phyloP scores from a whole-genome alignment of 2,329 filamentous ascomycete species.

The Aspergillus eucalypticola region DNA sequence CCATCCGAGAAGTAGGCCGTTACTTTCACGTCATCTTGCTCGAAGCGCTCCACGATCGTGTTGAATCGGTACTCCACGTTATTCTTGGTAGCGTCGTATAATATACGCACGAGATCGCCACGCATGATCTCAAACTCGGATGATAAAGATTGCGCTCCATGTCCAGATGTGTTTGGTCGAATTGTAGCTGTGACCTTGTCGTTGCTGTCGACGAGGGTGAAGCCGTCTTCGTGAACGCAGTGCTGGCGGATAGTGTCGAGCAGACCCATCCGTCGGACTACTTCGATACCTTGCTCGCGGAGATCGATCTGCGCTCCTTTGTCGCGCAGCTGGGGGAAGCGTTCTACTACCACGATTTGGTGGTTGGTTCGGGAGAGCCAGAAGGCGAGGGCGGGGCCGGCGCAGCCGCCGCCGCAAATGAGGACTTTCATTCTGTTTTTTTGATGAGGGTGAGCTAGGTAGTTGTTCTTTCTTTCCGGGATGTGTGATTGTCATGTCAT shows the following conservation, averaged over 20 bases:
- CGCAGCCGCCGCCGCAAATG: slow-evolving; percentile 47
- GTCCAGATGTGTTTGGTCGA: slow-evolving; percentile 42
- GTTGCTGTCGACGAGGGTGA: slow-evolving; percentile 47
- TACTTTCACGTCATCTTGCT: slow-evolving; percentile 38
- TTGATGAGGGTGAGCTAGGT: too few species aligned
- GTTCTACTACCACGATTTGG: slow-evolving; percentile 46
- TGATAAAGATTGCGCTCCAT: slow-evolving; percentile 50
- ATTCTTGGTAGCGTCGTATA: slow-evolving; percentile 47
- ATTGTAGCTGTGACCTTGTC: slow-evolving; percentile 46
- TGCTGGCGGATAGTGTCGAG: slow-evolving; percentile 42
- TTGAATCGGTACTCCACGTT: slow-evolving; percentile 38
- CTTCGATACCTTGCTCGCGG: slow-evolving; percentile 52
- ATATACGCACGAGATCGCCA: slow-evolving; percentile 54
- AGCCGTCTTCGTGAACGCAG: slow-evolving; percentile 50
- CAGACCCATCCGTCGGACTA: slow-evolving; percentile 56
- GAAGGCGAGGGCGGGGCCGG: slow-evolving; percentile 50
- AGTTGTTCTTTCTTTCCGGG: too few species aligned
- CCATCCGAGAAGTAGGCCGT: slow-evolving; percentile 49
- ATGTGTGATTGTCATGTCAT: too few species aligned
- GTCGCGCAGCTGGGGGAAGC: slow-evolving; percentile 44
- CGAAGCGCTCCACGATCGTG: slow-evolving; percentile 30
- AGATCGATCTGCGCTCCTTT: slow-evolving; percentile 59
- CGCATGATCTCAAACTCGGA: slow-evolving; percentile 63
- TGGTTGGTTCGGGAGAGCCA: slow-evolving; percentile 47
- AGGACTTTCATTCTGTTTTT: slow-evolving; percentile 44